phyloP scores from a whole-genome alignment of 2,329 filamentous ascomycete genomes.

The Fusarium neocosmosporiellum region DNA sequence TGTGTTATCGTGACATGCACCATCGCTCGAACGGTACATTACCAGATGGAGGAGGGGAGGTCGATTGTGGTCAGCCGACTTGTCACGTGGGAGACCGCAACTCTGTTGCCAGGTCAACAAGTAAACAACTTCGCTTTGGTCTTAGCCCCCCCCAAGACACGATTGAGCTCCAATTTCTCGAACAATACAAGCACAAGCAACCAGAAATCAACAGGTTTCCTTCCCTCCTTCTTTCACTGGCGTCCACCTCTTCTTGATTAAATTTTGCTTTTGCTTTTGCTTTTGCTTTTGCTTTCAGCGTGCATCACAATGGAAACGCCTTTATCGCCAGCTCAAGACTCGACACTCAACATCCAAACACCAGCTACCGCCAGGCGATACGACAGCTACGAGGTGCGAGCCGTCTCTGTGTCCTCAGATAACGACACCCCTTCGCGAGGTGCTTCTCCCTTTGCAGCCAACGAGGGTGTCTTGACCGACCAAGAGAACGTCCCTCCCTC shows the following conservation, averaged over 20 bases:
- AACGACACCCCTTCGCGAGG: slow-evolving; percentile 25
- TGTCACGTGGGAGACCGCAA: slow-evolving; percentile 17
- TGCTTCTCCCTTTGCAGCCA: slow-evolving; percentile 46
- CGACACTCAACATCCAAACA: slow-evolving; percentile 43
- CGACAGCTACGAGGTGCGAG: slow-evolving; percentile 41
- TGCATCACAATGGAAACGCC: slow-evolving; percentile 42
- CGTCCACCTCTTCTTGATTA: slow-evolving; percentile 19
- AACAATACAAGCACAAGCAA: slow-evolving; percentile 27
- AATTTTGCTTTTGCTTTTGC: slow-evolving; percentile 26
- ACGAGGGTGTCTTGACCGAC: slow-evolving; percentile 48
- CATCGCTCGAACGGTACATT: neutral
- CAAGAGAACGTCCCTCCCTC: slow-evolving; percentile 61
- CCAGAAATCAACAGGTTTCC: slow-evolving; percentile 12
- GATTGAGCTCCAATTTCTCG: slow-evolving; percentile 20
- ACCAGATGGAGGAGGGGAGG: neutral
- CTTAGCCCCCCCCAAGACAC: slow-evolving; percentile 22
- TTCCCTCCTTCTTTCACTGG: neutral
- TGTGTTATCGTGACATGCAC: slow-evolving; percentile 4
- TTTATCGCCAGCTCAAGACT: slow-evolving; percentile 40
- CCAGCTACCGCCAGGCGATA: slow-evolving; percentile 31
- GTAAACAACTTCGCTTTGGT: slow-evolving; percentile 22
- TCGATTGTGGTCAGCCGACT: neutral
- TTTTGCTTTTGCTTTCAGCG: slow-evolving; percentile 31
- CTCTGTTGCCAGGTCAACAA: slow-evolving; percentile 36
- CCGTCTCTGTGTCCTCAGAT: slow-evolving; percentile 28